Evolutionary conservation across 345 rosid species (phyloP).

Genomic region (Aquilaria yunnanensis): DNA sequence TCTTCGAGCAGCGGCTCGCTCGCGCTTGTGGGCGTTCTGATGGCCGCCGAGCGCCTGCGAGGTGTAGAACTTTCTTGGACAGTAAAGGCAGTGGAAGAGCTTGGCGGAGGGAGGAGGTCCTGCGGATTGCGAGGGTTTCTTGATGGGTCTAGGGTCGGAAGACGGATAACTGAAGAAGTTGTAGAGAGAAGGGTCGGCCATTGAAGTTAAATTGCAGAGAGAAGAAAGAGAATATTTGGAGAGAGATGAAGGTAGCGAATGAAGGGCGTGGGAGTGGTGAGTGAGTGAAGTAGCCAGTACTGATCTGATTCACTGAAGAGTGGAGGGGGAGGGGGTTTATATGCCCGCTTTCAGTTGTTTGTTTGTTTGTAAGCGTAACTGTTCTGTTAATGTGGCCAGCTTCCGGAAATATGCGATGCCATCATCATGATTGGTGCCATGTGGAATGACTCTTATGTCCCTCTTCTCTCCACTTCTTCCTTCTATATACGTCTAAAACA

Average conservation of each 20-base stretch:
- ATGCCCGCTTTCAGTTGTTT: too few species aligned
- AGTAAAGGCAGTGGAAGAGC: constrained; percentile 74
- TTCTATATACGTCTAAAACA: too few species aligned
- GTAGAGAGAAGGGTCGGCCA: constrained; percentile 41
- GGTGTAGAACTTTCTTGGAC: constrained; percentile 84
- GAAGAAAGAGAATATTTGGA: neutral
- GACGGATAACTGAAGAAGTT: constrained; percentile 29
- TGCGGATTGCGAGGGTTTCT: constrained; percentile 12
- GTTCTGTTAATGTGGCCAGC: too few species aligned
- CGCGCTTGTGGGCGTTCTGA: constrained; percentile 96
- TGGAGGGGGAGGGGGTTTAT: too few species aligned
- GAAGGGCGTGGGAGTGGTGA: neutral
- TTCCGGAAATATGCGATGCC: too few species aligned
- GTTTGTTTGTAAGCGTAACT: too few species aligned
- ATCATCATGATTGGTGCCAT: too few species aligned
- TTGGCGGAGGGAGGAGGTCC: constrained; percentile 23
- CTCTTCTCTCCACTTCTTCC: too few species aligned
- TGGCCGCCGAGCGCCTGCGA: constrained; percentile 98
- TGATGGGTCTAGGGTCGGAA: constrained; percentile 20
- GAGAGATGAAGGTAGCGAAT: constrained; percentile 1
- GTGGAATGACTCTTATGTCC: too few species aligned
- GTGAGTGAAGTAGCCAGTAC: neutral
- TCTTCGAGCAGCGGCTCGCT: constrained; percentile 80
- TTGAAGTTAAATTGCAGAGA: constrained; percentile 13
- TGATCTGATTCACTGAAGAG: too few species aligned